phyloP scores from a whole-genome alignment of 768 basidiomycete genomes.

The Lactifluus piperatus region DNA sequence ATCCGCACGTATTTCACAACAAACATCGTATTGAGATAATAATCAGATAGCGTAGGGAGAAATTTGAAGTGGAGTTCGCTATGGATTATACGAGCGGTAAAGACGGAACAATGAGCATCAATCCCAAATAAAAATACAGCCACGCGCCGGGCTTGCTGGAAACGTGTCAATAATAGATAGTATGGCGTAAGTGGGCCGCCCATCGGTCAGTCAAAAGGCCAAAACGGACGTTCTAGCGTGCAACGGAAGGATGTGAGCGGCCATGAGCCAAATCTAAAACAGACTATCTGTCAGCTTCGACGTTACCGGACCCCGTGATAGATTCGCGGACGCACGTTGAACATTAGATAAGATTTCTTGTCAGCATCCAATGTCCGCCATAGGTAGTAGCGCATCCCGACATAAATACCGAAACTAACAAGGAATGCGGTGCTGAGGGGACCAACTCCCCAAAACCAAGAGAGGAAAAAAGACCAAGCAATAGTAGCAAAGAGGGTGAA shows the following conservation, averaged over 20 bases:
- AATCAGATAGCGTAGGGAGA: conserved; percentile 1
- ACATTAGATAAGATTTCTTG: conserved; percentile 20
- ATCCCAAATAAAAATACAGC: conserved; percentile 19
- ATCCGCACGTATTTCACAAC: conserved; percentile 1
- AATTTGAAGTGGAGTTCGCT: conserved; percentile 11
- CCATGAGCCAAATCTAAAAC: conserved; percentile 19
- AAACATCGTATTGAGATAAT: conserved; percentile 8
- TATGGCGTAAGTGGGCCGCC: conserved; percentile 9
- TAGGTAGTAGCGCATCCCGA: conserved; percentile 20
- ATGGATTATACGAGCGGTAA: conserved; percentile 18
- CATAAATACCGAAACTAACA: conserved; percentile 16
- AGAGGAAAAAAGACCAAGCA: conserved; percentile 21
- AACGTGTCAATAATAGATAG: conserved; percentile 17
- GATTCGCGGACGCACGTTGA: conserved; percentile 22
- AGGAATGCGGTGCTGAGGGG: conserved; percentile 15
- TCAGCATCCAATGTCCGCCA: conserved; percentile 19
- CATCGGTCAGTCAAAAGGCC: conserved; percentile 17
- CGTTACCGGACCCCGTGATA: conserved; percentile 1
- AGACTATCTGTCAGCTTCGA: conserved; percentile 12
- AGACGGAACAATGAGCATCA: conserved; percentile 9
- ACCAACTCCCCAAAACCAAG: conserved; percentile 20
- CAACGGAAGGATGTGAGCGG: conserved; percentile 16
- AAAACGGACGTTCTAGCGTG: conserved; percentile 19
- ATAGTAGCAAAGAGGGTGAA: conserved; percentile 21
- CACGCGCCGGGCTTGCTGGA: conserved; percentile 5